These are phyloP conservation scores for Tympanopsis confertula DNA, from an alignment of 2,329 filamentous ascomycete species.

Conservation along the genomic window DNA sequence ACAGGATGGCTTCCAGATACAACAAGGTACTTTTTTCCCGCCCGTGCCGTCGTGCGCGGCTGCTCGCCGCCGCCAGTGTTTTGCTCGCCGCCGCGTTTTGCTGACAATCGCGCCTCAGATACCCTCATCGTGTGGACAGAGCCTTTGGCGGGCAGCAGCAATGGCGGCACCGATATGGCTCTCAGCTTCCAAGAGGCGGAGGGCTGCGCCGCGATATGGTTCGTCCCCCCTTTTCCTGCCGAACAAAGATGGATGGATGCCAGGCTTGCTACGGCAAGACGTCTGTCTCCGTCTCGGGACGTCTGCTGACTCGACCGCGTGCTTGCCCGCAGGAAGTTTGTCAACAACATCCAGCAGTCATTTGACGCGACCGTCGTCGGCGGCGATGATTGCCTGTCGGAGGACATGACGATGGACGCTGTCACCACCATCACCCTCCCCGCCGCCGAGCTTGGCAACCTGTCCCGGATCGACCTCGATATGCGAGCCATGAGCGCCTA, in stretches of 20 bases:
- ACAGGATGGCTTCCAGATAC: conserved; percentile 66
- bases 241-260: neutral
- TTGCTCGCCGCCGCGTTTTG: conserved; percentile 13
- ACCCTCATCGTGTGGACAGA: conserved; percentile 72
- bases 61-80: conserved; percentile 7
- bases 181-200: conserved; percentile 69
- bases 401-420: conserved; percentile 41
- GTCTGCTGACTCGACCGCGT: conserved; percentile 48
- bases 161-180: conserved; percentile 62
- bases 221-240: conserved; percentile 14
- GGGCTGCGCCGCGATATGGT: conserved; percentile 63
- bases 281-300: conserved; percentile 59
- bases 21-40: conserved; percentile 42
- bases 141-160: no score
- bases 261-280: conserved; percentile 3
- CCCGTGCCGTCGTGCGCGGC: no score
- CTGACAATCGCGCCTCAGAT: conserved; percentile 30
- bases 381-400: conserved; percentile 24
- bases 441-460: conserved; percentile 49
- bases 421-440: conserved; percentile 54
- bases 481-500: conserved; percentile 52
- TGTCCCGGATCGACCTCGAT: conserved; percentile 54
- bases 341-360: neutral
- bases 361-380: conserved; percentile 23
- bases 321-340: conserved; percentile 37